Conservation (phyloP, 2,329 filamentous ascomycete genomes). For the Penicillium sp. region DNA sequence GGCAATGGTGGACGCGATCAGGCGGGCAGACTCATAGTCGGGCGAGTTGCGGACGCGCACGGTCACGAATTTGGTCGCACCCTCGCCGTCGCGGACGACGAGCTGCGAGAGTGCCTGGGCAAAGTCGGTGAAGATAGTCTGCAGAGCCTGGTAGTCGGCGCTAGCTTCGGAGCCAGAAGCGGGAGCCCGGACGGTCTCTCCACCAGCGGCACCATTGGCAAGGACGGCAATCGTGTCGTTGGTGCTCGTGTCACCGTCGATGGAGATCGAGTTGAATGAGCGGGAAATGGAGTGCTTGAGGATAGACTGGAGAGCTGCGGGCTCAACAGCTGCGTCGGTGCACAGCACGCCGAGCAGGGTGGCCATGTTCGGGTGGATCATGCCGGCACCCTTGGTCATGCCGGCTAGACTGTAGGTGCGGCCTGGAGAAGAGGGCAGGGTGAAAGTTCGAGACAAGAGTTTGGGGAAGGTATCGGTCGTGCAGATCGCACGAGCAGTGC, state of each 20-base stretch:
- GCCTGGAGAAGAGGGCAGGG: constrained; percentile 74
- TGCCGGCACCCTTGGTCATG: constrained; percentile 97
- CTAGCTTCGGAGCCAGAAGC: constrained; percentile 42
- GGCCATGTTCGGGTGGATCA: constrained; percentile 99
- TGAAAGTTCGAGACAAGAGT: constrained; percentile 81
- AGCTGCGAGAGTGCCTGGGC: constrained; percentile 84
- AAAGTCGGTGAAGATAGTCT: constrained; percentile 72
- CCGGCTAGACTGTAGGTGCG: constrained; percentile 83
- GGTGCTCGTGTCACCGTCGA: constrained; percentile 95
- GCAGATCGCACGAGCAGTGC: constrained; percentile 86
- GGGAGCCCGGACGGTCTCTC: constrained; percentile 59
- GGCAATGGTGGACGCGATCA: constrained; percentile 85
- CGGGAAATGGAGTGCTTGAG: constrained; percentile 74
- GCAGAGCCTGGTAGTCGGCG: constrained; percentile 71
- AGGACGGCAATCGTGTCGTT: constrained; percentile 94
- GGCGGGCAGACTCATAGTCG: constrained; percentile 69
- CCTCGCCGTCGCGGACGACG: constrained; percentile 93
- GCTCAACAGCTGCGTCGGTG: constrained; percentile 81
- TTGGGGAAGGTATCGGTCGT: constrained; percentile 99
- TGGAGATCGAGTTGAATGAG: constrained; percentile 95
- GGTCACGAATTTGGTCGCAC: constrained; percentile 96
- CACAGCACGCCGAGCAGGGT: constrained; percentile 89
- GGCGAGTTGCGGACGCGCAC: constrained; percentile 77
- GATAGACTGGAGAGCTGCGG: constrained; percentile 66
- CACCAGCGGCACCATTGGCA: constrained; percentile 91